Conservation (phyloP, 805 yeast species). For the Spathaspora passalidarum region DNA sequence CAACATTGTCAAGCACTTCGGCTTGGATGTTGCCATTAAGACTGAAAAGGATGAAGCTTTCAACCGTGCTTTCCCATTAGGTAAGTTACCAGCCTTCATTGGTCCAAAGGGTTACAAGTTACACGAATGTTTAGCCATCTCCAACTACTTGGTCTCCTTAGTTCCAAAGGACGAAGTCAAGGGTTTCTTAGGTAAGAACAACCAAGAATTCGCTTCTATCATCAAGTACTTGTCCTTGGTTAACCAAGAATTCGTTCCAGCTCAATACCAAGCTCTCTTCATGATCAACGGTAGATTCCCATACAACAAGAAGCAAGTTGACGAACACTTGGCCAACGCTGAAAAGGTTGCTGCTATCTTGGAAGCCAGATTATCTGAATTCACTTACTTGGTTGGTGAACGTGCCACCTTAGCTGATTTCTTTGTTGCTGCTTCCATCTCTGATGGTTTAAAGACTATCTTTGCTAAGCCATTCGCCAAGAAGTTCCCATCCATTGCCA, state of each 20-base stretch:
- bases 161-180: slow-evolving; percentile 4
- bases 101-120: slow-evolving; percentile 73
- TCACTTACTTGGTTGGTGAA: slow-evolving; percentile 73
- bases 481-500: slow-evolving; percentile 56
- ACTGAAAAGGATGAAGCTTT: slow-evolving; percentile 41
- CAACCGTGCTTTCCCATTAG: slow-evolving; percentile 58
- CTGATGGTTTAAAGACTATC: slow-evolving; percentile 55
- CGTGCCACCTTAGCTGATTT: slow-evolving; percentile 55
- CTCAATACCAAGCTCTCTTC: slow-evolving; percentile 47
- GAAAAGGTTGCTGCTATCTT: slow-evolving; percentile 40
- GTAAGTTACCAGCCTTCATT: slow-evolving; percentile 63
- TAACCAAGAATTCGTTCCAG: slow-evolving; percentile 61
- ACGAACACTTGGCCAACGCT: slow-evolving; percentile 39
- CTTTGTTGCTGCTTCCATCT: slow-evolving; percentile 45
- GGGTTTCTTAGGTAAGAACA: slow-evolving; percentile 59
- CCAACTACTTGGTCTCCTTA: slow-evolving; percentile 50
- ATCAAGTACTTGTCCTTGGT: slow-evolving; percentile 77
- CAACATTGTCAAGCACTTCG: slow-evolving; percentile 56
- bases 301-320: slow-evolving; percentile 72
- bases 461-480: slow-evolving; percentile 67
- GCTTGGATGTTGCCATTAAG: slow-evolving; percentile 53
- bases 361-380: slow-evolving; percentile 56
- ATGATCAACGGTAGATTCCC: slow-evolving; percentile 66
- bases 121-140: slow-evolving; percentile 65
- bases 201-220: slow-evolving; percentile 60